Evolutionary conservation across 1,139 yeast genomes (phyloP).

Genomic region (Pichia inconspicua): DNA sequence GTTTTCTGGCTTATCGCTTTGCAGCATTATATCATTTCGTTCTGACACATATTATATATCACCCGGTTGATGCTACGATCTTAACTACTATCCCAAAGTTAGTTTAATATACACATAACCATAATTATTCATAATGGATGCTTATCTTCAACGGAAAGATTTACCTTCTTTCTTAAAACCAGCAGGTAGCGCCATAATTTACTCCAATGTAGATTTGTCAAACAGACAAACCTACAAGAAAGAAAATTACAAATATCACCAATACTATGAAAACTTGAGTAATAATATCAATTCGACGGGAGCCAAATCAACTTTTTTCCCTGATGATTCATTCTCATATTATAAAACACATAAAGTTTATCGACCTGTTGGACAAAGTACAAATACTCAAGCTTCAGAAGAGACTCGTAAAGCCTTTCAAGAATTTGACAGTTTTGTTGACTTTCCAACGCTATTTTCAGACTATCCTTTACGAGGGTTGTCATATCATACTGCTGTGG

Average conservation of each 20-base stretch:
- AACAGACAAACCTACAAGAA: constrained; percentile 5
- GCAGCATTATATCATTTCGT: background rate
- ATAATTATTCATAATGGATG: constrained; percentile 12
- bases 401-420: constrained; percentile 1
- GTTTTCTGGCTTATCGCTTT: background rate
- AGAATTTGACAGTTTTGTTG: constrained; percentile 19
- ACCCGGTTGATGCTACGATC: background rate
- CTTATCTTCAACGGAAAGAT: constrained; percentile 13
- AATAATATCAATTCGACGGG: constrained; percentile 15
- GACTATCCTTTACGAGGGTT: constrained; percentile 32
- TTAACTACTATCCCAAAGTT: background rate
- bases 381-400: background rate
- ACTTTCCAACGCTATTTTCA: constrained; percentile 32
- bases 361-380: constrained; percentile 7
- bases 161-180: constrained; percentile 21
- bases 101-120: background rate
- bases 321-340: constrained; percentile 20
- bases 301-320: constrained; percentile 10
- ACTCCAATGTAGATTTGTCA: constrained; percentile 11
- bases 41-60: background rate
- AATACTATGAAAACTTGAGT: constrained; percentile 22
- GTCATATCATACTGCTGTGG: constrained; percentile 34
- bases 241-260: constrained; percentile 16
- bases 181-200: constrained; percentile 15
- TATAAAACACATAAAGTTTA: constrained; percentile 20